phyloP scores from a whole-genome alignment of 345 rosid species.

The Murraya koenigii region DNA sequence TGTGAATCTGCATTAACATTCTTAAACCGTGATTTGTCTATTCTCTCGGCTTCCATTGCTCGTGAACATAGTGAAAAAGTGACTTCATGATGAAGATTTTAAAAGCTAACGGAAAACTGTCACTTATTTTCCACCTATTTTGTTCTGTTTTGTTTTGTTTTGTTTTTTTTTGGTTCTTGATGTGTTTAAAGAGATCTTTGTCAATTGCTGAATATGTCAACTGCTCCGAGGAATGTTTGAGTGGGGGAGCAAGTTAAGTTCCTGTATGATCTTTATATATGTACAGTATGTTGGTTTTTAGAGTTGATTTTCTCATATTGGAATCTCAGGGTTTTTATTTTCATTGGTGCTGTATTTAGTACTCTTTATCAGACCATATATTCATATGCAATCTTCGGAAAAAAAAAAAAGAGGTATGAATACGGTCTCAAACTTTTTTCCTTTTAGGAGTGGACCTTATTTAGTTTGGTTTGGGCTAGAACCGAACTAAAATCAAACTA shows the following conservation, averaged over 20 bases:
- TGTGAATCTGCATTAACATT: conserved; percentile 84
- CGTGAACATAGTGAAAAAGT: conserved; percentile 59
- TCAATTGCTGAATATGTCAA: not conserved
- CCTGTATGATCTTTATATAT: not conserved
- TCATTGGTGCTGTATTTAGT: not conserved
- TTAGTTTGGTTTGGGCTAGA: no score
- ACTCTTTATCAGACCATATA: not conserved
- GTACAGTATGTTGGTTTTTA: not conserved
- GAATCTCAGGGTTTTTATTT: not conserved
- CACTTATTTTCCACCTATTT: not conserved
- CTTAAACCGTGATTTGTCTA: conserved; percentile 83
- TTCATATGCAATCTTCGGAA: not conserved
- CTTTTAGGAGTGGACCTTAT: no score
- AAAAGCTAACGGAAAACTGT: not conserved
- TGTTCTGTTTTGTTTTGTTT: no score
- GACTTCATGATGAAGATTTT: conserved; percentile 16
- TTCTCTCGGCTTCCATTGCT: conserved; percentile 84
- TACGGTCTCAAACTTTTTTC: not conserved
- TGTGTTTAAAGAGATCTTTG: not conserved
- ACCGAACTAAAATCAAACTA: no score
- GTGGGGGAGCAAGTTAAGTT: not conserved
- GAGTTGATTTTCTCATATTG: not conserved
- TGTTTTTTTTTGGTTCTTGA: not conserved
- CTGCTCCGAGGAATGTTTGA: not conserved
- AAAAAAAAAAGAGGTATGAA: not conserved